A percentile compares a stretch with the other conserved stretches of the same genome.
Evolutionary conservation across 371 early-diverging fungal genomes (phyloP).

Genomic region (Lichtheimia corymbifera): DNA sequence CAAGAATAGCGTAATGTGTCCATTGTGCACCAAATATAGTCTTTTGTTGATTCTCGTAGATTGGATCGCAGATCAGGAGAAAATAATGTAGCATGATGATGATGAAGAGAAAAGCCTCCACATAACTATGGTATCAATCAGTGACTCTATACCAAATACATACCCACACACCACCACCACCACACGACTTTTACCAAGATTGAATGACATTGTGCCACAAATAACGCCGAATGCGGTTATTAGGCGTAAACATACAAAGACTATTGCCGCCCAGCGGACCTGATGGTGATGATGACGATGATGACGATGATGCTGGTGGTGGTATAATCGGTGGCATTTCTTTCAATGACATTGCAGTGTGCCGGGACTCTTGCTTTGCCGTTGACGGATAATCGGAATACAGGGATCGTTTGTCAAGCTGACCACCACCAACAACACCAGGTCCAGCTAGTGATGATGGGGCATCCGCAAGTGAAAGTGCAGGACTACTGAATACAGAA

Average conservation of each 20-base stretch:
- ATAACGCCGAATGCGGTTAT: constrained; percentile 22
- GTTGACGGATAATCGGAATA: constrained; percentile 11
- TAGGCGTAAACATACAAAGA: constrained; percentile 24
- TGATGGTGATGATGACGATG: not conserved
- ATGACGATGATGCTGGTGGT: not conserved
- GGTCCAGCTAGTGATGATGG: not conserved
- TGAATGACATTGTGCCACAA: constrained; percentile 36
- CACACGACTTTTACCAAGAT: constrained; percentile 32
- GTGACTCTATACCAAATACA: not conserved
- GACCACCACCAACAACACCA: no score
- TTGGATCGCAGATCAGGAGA: constrained; percentile 54
- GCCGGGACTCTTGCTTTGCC: constrained; percentile 5
- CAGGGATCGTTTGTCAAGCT: constrained; percentile 8
- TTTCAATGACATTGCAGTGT: not conserved
- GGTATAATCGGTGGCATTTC: not conserved
- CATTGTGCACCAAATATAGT: constrained; percentile 49
- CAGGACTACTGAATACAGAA: not conserved
- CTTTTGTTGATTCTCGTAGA: constrained; percentile 45
- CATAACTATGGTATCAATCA: constrained; percentile 11
- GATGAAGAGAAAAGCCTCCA: constrained; percentile 44
- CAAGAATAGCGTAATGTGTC: constrained; percentile 50
- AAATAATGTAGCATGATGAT: constrained; percentile 57
- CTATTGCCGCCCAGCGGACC: constrained; percentile 12
- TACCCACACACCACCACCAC: not conserved
- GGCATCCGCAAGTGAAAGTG: not conserved